These are phyloP conservation scores for Rhodotorula toruloides DNA, from an alignment of 768 basidiomycete genomes.

Conservation along the genomic window DNA sequence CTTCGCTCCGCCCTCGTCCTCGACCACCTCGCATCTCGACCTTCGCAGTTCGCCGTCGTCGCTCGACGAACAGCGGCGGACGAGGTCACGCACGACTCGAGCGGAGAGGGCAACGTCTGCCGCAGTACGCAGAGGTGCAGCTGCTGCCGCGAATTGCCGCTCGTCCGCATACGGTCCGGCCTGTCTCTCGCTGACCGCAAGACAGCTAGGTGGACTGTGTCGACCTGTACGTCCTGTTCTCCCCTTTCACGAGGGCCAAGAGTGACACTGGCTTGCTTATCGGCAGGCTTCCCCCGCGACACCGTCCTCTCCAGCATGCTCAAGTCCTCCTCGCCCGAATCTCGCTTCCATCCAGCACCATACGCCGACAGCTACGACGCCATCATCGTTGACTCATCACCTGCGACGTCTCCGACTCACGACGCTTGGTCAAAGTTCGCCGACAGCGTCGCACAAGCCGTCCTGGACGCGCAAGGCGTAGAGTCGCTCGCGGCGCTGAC, in stretches of 20 bases:
- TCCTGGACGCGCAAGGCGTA: not conserved
- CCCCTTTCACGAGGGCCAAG: too few relatives aligned
- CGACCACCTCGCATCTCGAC: conserved; percentile 8
- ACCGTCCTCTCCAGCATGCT: conserved; percentile 21
- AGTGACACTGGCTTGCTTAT: accelerated
- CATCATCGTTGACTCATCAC: conserved; percentile 27
- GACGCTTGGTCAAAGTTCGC: conserved; percentile 26
- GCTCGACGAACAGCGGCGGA: conserved; percentile 3
- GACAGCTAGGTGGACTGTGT: conserved; percentile 26
- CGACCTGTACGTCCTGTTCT: conserved; percentile 5
- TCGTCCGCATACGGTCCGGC: conserved; percentile 19
- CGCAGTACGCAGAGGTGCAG: too few relatives aligned
- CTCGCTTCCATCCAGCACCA: conserved; percentile 17
- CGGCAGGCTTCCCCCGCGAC: conserved; percentile 24
- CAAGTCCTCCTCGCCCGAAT: conserved; percentile 26
- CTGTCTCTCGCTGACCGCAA: conserved; percentile 16
- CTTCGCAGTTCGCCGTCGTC: conserved; percentile 10
- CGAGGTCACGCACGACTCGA: not conserved
- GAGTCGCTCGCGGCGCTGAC: conserved; percentile 3
- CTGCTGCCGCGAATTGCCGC: not conserved
- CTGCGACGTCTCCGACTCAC: conserved; percentile 7
- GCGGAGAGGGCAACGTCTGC: too few relatives aligned
- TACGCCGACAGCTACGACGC: conserved; percentile 23
- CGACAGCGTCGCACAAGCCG: conserved; percentile 8
- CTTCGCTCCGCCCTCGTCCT: conserved; percentile 6